A percentile compares a stretch with the other conserved stretches of the same genome.
Evolutionary conservation across 768 basidiomycete genomes (phyloP).

Genomic region (Piloderma croceum): DNA sequence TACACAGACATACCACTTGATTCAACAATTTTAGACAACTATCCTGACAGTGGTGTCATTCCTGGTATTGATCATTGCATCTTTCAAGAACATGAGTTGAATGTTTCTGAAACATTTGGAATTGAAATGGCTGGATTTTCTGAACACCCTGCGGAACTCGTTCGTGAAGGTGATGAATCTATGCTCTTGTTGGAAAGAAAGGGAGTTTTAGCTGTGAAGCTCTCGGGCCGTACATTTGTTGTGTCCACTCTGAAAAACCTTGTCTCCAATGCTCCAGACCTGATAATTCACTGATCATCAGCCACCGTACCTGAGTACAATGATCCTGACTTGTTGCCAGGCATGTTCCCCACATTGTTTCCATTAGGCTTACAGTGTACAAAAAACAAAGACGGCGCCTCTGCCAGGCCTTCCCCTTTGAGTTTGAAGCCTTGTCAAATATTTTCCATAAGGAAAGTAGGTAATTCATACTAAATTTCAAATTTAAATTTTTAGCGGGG

Average conservation of each 20-base stretch:
- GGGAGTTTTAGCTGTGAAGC: slow-evolving; percentile 21
- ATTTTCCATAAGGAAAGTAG: no score
- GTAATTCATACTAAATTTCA: no score
- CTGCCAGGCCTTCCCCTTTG: no score
- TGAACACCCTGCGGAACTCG: slow-evolving; percentile 21
- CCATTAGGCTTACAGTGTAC: no score
- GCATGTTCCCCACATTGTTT: slow-evolving; percentile 27
- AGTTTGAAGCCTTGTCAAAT: no score
- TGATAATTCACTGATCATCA: slow-evolving; percentile 15
- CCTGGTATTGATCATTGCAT: no score
- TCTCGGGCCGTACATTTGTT: slow-evolving; percentile 18
- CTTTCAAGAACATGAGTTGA: slow-evolving; percentile 11
- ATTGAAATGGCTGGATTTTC: slow-evolving; percentile 24
- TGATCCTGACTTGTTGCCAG: slow-evolving; percentile 25
- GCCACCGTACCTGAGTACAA: slow-evolving; percentile 25
- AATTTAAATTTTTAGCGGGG: no score
- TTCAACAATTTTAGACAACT: no score
- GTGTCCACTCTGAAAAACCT: slow-evolving; percentile 23
- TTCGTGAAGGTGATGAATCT: no score
- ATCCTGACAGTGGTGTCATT: no score
- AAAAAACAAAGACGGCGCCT: no score
- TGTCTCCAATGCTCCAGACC: slow-evolving; percentile 13
- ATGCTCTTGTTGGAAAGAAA: slow-evolving; percentile 20
- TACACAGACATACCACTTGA: no score
- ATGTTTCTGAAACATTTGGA: slow-evolving; percentile 12